A percentile compares a stretch with the other conserved stretches of the same genome.
phyloP scores from a whole-genome alignment of 176 grass and related monocot genomes.

The Lolium multiflorum region DNA sequence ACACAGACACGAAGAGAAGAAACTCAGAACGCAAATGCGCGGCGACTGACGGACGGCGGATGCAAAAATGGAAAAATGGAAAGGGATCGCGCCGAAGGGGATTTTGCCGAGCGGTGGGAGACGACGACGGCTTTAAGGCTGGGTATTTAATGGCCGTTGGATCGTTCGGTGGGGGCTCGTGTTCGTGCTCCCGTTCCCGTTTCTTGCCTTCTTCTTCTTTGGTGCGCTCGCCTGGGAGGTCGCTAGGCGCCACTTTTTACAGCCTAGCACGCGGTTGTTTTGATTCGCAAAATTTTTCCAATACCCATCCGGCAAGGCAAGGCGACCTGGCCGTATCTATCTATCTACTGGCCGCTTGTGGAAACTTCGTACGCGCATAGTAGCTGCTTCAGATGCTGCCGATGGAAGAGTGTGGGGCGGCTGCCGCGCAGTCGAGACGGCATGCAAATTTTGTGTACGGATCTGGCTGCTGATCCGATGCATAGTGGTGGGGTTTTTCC shows the following conservation, averaged over 20 bases:
- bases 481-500: neutral
- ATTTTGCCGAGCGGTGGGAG: constrained; percentile 11
- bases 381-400: neutral
- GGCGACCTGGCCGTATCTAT: too few relatives aligned
- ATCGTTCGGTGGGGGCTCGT: constrained; percentile 1
- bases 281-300: neutral
- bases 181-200: neutral
- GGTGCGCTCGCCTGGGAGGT: constrained; percentile 31
- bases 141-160: constrained; percentile 47
- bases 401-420: neutral
- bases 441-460: neutral
- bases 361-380: neutral
- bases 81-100: neutral
- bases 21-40: neutral
- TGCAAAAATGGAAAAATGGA: neutral
- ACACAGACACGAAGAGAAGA: too few relatives aligned
- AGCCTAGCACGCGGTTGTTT: constrained; percentile 23
- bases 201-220: neutral
- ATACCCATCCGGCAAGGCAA: neutral
- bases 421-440: too few relatives aligned
- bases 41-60: neutral
- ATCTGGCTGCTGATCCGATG: neutral
- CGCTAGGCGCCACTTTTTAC: constrained; percentile 34
- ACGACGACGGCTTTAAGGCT: constrained; percentile 39
- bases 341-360: neutral